These are phyloP conservation scores for Syncephalastrum contaminatum DNA, from an alignment of 371 early-diverging fungal species.

Conservation along the genomic window DNA sequence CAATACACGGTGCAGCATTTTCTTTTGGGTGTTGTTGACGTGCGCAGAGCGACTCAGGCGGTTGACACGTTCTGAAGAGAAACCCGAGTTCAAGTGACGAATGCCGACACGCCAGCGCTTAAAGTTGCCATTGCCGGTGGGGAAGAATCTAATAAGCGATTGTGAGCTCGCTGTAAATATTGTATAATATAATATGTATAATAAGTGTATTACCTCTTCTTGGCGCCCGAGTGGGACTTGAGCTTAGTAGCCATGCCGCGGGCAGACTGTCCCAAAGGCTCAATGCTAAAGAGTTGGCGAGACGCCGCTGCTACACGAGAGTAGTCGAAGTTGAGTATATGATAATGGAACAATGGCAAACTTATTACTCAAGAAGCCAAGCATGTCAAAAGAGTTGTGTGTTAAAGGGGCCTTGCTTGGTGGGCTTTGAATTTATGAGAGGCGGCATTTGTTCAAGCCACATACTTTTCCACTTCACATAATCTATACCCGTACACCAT, in stretches of 20 bases:
- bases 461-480: too few species aligned
- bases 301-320: slow-evolving; percentile 11
- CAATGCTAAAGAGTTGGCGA: slow-evolving; percentile 17
- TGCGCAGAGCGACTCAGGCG: slow-evolving; percentile 35
- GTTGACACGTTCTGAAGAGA: slow-evolving; percentile 46
- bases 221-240: slow-evolving; percentile 53
- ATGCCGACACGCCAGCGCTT: slow-evolving; percentile 53
- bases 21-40: slow-evolving; percentile 43
- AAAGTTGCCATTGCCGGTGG: slow-evolving; percentile 43
- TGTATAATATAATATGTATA: background rate
- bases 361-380: slow-evolving; percentile 11
- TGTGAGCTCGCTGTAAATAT: too few species aligned
- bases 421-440: too few species aligned
- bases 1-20: slow-evolving; percentile 45
- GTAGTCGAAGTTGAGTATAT: background rate
- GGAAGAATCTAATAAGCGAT: slow-evolving; percentile 33
- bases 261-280: slow-evolving; percentile 33
- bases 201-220: slow-evolving; percentile 33
- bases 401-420: background rate
- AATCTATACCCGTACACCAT: too few species aligned
- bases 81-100: slow-evolving; percentile 48
- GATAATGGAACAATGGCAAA: too few species aligned
- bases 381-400: slow-evolving; percentile 3
- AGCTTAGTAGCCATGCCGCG: slow-evolving; percentile 45
- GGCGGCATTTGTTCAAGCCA: too few species aligned